Conservation (phyloP, 495 filamentous ascomycete species). For the Glonium stellatum region DNA sequence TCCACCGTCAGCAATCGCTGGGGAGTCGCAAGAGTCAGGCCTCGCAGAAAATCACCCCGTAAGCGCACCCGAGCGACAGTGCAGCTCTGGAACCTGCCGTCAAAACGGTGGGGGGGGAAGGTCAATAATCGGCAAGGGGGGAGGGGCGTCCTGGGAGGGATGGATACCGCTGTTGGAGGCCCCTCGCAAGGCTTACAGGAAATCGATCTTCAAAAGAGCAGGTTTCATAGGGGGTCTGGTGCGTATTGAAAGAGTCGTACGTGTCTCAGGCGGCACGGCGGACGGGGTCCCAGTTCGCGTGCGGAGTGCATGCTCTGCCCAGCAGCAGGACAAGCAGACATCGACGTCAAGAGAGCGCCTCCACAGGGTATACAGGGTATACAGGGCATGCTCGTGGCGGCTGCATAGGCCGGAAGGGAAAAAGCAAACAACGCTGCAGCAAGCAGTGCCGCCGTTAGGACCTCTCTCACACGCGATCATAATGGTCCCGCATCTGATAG, state of each 20-base stretch:
- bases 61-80: conserved; percentile 14
- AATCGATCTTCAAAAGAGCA: conserved; percentile 2
- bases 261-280: neutral
- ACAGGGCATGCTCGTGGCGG: neutral
- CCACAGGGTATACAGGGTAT: neutral
- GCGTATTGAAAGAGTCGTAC: neutral
- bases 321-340: neutral
- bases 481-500: neutral
- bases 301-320: neutral
- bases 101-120: conserved; percentile 15
- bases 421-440: neutral
- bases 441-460: neutral
- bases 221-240: neutral
- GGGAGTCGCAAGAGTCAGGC: conserved; percentile 19
- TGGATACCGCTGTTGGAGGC: neutral
- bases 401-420: neutral
- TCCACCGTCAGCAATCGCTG: conserved; percentile 11
- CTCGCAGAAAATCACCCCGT: conserved; percentile 11
- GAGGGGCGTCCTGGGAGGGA: conserved; percentile 1
- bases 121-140: neutral
- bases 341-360: conserved; percentile 5
- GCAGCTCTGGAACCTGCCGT: conserved; percentile 22
- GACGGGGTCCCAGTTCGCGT: neutral
- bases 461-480: neutral
- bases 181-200: conserved; percentile 10